Percentiles rank a stretch among this genome's conserved stretches.
phyloP scores from a whole-genome alignment of 1,139 yeast genomes.

The Oligophagozyma castellii region DNA sequence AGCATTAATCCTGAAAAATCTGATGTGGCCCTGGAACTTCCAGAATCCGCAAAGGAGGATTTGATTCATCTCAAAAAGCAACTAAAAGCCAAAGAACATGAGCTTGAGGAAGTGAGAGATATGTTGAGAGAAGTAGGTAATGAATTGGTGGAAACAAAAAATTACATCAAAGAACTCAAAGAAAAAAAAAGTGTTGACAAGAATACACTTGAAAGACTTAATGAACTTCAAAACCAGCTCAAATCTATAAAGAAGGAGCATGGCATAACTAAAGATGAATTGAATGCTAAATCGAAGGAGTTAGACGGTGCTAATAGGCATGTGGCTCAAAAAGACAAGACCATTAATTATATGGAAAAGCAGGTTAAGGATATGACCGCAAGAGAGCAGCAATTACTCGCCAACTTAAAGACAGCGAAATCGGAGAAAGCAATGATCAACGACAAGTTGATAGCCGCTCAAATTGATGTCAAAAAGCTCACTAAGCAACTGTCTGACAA shows the following conservation, averaged over 20 bases:
- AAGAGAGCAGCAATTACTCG: constrained; percentile 17
- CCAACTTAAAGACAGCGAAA: constrained; percentile 11
- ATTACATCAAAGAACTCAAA: constrained; percentile 13
- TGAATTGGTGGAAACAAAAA: constrained; percentile 41
- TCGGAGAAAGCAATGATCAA: constrained; percentile 18
- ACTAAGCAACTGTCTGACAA: constrained; percentile 31
- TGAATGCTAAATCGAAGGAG: constrained; percentile 10
- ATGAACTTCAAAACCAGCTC: constrained; percentile 7
- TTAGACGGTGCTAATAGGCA: too few species aligned
- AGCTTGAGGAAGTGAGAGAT: constrained; percentile 39
- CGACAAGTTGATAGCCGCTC: constrained; percentile 22
- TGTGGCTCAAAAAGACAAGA: constrained; percentile 35
- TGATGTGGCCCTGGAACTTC: constrained; percentile 1
- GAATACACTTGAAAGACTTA: too few species aligned
- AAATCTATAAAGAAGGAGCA: background rate
- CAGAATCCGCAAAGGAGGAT: constrained; percentile 7
- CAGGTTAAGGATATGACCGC: constrained; percentile 28
- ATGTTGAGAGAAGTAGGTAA: constrained; percentile 64
- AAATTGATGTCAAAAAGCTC: constrained; percentile 27
- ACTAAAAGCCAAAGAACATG: constrained; percentile 17
- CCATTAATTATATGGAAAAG: constrained; percentile 33
- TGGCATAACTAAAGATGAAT: constrained; percentile 3
- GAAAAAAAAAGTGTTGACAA: constrained; percentile 19
- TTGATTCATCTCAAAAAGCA: constrained; percentile 4
- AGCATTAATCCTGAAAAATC: constrained; percentile 2